These are phyloP conservation scores for Colletotrichum noveboracense DNA, from an alignment of 2,329 filamentous ascomycete genomes.

Conservation along the genomic window DNA sequence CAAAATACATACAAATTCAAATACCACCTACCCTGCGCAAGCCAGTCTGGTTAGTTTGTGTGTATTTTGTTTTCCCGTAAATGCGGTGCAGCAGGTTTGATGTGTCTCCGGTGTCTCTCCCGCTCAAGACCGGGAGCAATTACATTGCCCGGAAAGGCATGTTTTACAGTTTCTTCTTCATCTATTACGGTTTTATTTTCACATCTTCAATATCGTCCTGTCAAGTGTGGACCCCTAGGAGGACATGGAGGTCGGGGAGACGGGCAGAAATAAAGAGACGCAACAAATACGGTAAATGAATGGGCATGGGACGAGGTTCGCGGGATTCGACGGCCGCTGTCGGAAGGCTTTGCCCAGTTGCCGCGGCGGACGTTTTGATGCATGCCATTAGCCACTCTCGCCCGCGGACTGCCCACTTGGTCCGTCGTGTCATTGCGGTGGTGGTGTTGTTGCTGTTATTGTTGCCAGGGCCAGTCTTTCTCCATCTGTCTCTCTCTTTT, in stretches of 20 bases:
- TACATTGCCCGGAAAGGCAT: background rate
- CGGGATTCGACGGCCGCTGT: background rate
- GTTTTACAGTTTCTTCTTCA: constrained; percentile 16
- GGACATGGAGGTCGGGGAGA: background rate
- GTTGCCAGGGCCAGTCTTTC: background rate
- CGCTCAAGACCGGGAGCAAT: background rate
- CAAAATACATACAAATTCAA: background rate
- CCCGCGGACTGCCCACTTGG: background rate
- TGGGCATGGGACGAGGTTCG: background rate
- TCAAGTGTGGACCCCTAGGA: background rate
- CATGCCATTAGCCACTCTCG: background rate
- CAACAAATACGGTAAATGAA: background rate
- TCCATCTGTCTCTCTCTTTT: background rate
- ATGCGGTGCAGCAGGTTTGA: background rate
- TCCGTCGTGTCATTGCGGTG: background rate
- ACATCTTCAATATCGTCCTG: background rate
- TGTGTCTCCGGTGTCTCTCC: background rate
- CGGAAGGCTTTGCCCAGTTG: background rate
- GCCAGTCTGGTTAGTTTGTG: background rate
- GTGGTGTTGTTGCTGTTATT: background rate
- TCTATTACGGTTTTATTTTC: constrained; percentile 13
- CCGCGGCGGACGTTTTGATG: background rate
- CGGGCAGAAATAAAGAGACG: background rate
- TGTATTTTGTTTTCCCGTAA: background rate
- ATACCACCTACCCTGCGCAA: constrained; percentile 6